Evolutionary conservation across 352 stramenopile genomes (phyloP).

Genomic region (Globisporangium lucens): DNA sequence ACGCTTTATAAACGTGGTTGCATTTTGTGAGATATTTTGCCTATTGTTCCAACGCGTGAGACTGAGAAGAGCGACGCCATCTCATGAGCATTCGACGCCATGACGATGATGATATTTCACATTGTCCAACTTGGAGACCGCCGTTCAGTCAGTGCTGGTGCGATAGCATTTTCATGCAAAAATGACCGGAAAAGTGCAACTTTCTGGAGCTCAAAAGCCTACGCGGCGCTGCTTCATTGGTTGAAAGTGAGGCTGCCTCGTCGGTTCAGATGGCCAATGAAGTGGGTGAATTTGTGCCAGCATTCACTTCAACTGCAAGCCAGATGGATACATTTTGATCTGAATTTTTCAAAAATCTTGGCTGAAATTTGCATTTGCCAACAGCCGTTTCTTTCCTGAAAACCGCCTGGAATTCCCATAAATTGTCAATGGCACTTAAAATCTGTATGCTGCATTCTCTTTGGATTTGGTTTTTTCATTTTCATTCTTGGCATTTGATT

Average conservation of each 20-base stretch:
- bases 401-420: neutral
- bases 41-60: neutral
- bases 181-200: neutral
- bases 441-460: constrained; percentile 7
- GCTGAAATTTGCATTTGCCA: neutral
- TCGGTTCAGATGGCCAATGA: neutral
- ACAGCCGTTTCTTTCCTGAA: neutral
- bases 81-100: neutral
- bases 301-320: neutral
- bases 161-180: neutral
- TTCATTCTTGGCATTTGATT: neutral
- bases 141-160: neutral
- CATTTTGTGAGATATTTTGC: neutral
- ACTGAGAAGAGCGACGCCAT: neutral
- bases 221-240: neutral
- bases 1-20: neutral
- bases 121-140: neutral
- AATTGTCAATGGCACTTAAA: neutral
- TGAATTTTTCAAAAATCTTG: neutral
- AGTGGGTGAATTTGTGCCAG: neutral
- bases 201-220: neutral
- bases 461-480: neutral
- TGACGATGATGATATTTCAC: neutral
- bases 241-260: neutral
- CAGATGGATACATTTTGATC: neutral